phyloP scores from a whole-genome alignment of 2,329 filamentous ascomycete genomes.

The Colletotrichum lindemuthianum region DNA sequence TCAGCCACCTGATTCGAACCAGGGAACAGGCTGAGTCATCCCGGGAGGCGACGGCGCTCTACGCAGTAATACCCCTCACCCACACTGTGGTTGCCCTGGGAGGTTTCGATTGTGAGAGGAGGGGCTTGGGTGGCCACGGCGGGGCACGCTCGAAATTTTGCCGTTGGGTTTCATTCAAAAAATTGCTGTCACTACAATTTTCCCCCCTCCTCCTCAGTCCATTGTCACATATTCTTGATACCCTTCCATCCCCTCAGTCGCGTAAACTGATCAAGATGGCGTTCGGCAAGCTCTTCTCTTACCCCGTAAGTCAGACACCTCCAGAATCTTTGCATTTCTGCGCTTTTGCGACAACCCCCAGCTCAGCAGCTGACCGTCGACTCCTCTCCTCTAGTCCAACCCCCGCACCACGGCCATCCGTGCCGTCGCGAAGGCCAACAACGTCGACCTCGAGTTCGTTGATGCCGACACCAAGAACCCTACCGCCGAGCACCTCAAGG shows the following conservation, averaged over 20 bases:
- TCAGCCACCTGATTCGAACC: too few species aligned
- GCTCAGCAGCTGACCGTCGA: constrained; percentile 46
- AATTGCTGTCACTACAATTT: constrained; percentile 34
- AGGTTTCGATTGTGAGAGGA: constrained; percentile 19
- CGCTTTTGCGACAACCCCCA: neutral
- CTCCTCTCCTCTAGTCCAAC: constrained; percentile 76
- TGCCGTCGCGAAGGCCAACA: constrained; percentile 97
- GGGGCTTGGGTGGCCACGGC: constrained; percentile 23
- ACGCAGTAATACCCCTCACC: constrained; percentile 17
- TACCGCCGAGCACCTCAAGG: constrained; percentile 81
- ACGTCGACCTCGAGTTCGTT: constrained; percentile 89
- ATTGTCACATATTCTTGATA: constrained; percentile 39
- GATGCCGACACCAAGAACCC: constrained; percentile 73
- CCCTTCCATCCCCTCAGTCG: constrained; percentile 40
- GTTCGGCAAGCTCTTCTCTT: constrained; percentile 98
- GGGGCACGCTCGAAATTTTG: constrained; percentile 33
- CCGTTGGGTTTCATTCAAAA: constrained; percentile 34
- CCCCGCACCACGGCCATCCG: constrained; percentile 87
- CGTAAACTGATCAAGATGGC: constrained; percentile 73
- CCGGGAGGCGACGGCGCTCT: too few species aligned
- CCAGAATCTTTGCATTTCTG: constrained; percentile 3
- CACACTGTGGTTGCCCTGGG: constrained; percentile 18
- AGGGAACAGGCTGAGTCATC: too few species aligned
- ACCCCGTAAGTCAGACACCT: constrained; percentile 67
- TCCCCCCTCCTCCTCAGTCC: constrained; percentile 42